Conservation (phyloP, 148 eudicot genomes). For the Camellia japonica region DNA sequence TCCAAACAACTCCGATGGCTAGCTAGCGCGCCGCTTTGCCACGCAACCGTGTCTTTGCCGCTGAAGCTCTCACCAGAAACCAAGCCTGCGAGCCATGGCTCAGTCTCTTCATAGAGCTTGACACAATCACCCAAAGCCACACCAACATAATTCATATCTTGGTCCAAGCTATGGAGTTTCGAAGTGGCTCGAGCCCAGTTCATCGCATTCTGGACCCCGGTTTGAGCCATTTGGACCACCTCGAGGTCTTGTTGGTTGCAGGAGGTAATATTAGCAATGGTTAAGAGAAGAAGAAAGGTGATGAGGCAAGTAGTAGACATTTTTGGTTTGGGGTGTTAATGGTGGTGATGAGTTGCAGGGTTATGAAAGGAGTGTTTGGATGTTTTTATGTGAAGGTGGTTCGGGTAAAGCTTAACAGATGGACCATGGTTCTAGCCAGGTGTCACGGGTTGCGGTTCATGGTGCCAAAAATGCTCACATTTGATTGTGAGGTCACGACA, state of each 20-base stretch:
- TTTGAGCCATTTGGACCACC: conserved; percentile 34
- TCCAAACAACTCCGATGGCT: conserved; percentile 70
- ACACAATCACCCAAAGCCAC: conserved; percentile 51
- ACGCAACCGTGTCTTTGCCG: conserved; percentile 49
- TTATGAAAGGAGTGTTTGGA: not conserved
- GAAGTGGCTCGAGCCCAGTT: conserved; percentile 29
- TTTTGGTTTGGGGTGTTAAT: not conserved
- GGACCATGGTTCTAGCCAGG: conserved; percentile 6
- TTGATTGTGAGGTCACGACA: no score
- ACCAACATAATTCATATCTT: not conserved
- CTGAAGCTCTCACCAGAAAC: conserved; percentile 17
- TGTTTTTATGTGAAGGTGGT: not conserved
- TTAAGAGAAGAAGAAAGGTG: conserved; percentile 21
- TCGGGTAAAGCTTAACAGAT: not conserved
- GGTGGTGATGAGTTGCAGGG: not conserved
- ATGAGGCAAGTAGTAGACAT: conserved; percentile 25
- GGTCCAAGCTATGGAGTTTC: not conserved
- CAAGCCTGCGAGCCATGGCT: conserved; percentile 39
- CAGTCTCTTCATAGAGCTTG: conserved; percentile 52
- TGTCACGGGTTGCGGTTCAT: conserved; percentile 1
- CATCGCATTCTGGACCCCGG: conserved; percentile 30
- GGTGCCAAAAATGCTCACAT: not conserved
- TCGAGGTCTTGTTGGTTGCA: conserved; percentile 26
- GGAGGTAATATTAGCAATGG: conserved; percentile 15
- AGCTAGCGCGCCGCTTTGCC: conserved; percentile 64